Conservation (phyloP, 306 rosid species). For the Vachellia pachyceras region DNA sequence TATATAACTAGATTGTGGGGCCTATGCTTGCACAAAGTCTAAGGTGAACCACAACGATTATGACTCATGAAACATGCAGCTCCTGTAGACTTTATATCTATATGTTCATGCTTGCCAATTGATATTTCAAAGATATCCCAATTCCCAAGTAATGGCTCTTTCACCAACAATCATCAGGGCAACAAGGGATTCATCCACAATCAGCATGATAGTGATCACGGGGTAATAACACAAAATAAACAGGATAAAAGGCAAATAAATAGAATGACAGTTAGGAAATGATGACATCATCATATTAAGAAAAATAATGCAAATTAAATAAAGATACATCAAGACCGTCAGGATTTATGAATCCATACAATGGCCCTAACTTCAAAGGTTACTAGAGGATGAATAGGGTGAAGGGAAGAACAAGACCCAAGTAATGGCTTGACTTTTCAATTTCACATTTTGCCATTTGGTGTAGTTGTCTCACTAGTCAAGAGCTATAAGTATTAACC, state of each 20-base stretch:
- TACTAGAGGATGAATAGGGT: neutral
- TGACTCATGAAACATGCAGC: neutral
- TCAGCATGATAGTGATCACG: neutral
- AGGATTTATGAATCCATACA: neutral
- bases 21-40: neutral
- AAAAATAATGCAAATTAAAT: neutral
- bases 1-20: slow-evolving; percentile 6
- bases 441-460: neutral
- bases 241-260: neutral
- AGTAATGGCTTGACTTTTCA: neutral
- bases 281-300: neutral
- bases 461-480: too few species aligned
- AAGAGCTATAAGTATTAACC: too few species aligned
- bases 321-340: neutral
- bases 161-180: neutral
- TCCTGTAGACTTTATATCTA: neutral
- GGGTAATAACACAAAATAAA: neutral
- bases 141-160: neutral
- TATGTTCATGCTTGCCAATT: neutral
- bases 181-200: neutral
- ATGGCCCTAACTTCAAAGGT: neutral
- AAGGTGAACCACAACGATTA: neutral
- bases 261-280: neutral
- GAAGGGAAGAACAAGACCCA: neutral
- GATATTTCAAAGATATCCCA: neutral